A percentile compares a stretch with the other conserved stretches of the same genome.
phyloP scores from a whole-genome alignment of 2,329 filamentous ascomycete species.

The Sporothrix dimorphospora region DNA sequence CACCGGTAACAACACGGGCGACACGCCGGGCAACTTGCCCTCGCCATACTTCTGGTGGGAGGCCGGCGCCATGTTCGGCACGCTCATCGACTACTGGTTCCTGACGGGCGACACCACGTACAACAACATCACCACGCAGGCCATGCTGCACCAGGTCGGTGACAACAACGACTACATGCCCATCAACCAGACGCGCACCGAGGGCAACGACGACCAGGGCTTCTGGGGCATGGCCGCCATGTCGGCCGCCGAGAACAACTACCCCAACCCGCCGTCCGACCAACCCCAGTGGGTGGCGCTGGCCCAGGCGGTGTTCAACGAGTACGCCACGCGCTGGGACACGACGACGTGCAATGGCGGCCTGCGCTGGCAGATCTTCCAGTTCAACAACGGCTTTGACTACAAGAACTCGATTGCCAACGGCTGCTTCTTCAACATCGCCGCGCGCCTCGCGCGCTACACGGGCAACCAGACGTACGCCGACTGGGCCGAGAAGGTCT shows the following conservation, averaged over 20 bases:
- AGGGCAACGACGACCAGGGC: slow-evolving; percentile 76
- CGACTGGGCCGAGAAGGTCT: slow-evolving; percentile 73
- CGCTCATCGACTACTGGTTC: slow-evolving; percentile 72
- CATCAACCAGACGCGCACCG: slow-evolving; percentile 61
- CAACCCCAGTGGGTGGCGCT: slow-evolving; percentile 77
- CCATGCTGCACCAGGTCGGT: slow-evolving; percentile 63
- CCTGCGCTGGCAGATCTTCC: slow-evolving; percentile 83
- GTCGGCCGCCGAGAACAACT: slow-evolving; percentile 75
- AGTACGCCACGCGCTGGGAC: slow-evolving; percentile 74
- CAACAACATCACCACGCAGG: slow-evolving; percentile 62
- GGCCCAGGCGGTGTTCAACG: slow-evolving; percentile 78
- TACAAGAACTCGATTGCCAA: slow-evolving; percentile 72
- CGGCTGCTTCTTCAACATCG: slow-evolving; percentile 71
- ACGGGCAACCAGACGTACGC: slow-evolving; percentile 79
- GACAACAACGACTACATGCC: slow-evolving; percentile 68
- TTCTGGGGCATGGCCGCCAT: slow-evolving; percentile 88
- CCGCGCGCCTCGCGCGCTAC: slow-evolving; percentile 73
- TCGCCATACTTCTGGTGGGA: slow-evolving; percentile 77
- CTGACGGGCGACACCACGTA: slow-evolving; percentile 69
- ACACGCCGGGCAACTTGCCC: slow-evolving; percentile 60
- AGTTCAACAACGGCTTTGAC: slow-evolving; percentile 71
- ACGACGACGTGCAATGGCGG: slow-evolving; percentile 68
- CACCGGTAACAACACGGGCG: slow-evolving; percentile 62
- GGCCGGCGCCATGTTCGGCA: slow-evolving; percentile 71
- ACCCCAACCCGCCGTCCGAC: slow-evolving; percentile 65